Evolutionary conservation across 1,284 basidiomycete species (phyloP), one percentile per base, ranked within the genome.

Genomic region (Meira miltonrushii): DNA sequence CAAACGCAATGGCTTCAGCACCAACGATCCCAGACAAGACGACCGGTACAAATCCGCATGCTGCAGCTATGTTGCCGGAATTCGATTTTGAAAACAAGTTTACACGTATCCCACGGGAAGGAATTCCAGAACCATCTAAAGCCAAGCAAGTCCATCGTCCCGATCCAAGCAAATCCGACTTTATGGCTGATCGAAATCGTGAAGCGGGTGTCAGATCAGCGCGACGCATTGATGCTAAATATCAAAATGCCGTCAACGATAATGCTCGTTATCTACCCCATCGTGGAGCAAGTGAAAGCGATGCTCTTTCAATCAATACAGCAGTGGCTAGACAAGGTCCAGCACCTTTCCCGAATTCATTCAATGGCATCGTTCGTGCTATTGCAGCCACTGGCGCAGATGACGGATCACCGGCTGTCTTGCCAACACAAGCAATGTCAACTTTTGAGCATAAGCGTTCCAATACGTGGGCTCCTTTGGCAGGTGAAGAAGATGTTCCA

Each of bases 241-340:
- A 23, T 21, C 17, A 48, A 48, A 13, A 21, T 9, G 21, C 12
- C 12, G 46, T 21, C 8, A 6, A 23, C 7, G 10, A 43, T n/a
- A 43, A 43, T 15, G 19, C 4, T 10, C 41, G 41, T 15, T 13
- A 23, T 13, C 8, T 23, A 12, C 12, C 25, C 12, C 17, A 13
- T n/a, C 13, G 46, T 21, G 46, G 46, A 12, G 46, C 17, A 8
- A 48, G 46, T 48, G 46, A 48, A 48, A 48, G 46, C 21, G 17
- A 33, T 33, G 28, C 28, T 33, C 28, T 33, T 33, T 33, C 28
- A 3, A 33, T 33, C 28, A 33, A 33, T 8, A 33, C 28, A 33
- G 28, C 3, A 33, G 28, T 33, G 7, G 4, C 25, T 48, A 23
- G 46, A 48, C 21, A 23, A 15, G 21, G 12, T 48, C 28, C 28